Evolutionary conservation across 306 rosid genomes (phyloP).

Genomic region (Rubus idaeus): DNA sequence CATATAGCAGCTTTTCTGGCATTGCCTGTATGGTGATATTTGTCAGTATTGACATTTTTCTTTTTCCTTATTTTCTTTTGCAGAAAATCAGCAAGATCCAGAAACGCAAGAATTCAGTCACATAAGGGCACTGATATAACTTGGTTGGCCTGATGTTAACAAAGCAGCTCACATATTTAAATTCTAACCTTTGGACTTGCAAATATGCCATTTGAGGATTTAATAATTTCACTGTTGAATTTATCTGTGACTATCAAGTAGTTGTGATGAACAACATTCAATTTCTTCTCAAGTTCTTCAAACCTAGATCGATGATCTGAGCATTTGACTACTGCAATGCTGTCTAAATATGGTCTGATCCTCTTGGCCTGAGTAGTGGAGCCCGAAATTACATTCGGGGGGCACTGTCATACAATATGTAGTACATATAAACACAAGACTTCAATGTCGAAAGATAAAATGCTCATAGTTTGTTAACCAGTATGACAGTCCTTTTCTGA

Average conservation of each 20-base stretch:
- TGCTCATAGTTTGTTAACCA: too few species aligned
- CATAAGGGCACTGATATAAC: neutral
- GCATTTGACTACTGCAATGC: too few species aligned
- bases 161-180: neutral
- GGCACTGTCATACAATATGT: neutral
- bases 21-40: neutral
- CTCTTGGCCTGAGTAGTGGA: neutral
- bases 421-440: neutral
- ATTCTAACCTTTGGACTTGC: neutral
- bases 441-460: neutral
- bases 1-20: too few species aligned
- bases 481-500: too few species aligned
- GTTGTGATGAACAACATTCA: neutral
- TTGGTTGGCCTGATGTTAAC: neutral
- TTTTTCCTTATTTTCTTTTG: neutral
- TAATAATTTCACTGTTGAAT: neutral
- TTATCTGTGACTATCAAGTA: neutral
- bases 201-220: neutral
- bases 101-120: neutral
- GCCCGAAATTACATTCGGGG: neutral
- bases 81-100: neutral
- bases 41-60: neutral
- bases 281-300: neutral
- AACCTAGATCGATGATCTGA: neutral
- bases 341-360: neutral